Base-by-base conservation (phyloP, 2,329 filamentous ascomycete genomes). In the Monascus ruber region DNA sequence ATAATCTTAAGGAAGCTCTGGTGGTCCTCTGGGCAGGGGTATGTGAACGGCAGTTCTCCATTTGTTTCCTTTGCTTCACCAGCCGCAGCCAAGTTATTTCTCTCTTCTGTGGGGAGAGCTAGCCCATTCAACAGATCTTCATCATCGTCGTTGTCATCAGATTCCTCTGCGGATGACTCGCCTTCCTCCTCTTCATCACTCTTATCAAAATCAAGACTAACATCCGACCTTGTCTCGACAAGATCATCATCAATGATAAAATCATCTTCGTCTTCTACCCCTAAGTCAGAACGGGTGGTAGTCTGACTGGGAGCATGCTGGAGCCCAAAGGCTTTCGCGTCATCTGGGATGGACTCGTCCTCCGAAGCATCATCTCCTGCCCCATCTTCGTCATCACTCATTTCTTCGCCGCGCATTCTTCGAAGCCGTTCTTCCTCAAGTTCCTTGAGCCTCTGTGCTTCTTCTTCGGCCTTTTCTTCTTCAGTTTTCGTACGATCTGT, bases 221-320 rank as follows among this genome's bases (percentile, higher is more conserved):
- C 59, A 35, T 67, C 60, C n/a, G 85, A 89, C 31, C 79, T 84
- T 49, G 81, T 88, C 8, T 87, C 87, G 28, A 95, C 74, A 10
- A 96, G 72, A 54, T 94, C 83, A 45, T 91, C 85, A 42, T 96
- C 89, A 45, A 95, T 79, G 25, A 89, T 59, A 52, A 96, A 96
- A 51, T 95, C 86, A 51, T 96, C 89, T 56, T 96, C 89, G 50
- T 95, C 89, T 47, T 94, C 87, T 28, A 94, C 81, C 5, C 79
- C 84, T 11, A 87, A 52, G 24, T 69, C 64, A 31, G 57, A 55
- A 27, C 57, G 64, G 42, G 48, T 62, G 49, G 39, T 54, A 44
- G 47, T 57, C 48, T 55, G 58, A 32, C 52, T 54, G 25, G 53
- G 51, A 34, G 54, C 60, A 42, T 81, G 73, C 5, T 76, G 77